Percentiles rank a stretch among this genome's conserved stretches.
Evolutionary conservation across 306 rosid genomes (phyloP).

Genomic region (Vachellia collinsii): DNA sequence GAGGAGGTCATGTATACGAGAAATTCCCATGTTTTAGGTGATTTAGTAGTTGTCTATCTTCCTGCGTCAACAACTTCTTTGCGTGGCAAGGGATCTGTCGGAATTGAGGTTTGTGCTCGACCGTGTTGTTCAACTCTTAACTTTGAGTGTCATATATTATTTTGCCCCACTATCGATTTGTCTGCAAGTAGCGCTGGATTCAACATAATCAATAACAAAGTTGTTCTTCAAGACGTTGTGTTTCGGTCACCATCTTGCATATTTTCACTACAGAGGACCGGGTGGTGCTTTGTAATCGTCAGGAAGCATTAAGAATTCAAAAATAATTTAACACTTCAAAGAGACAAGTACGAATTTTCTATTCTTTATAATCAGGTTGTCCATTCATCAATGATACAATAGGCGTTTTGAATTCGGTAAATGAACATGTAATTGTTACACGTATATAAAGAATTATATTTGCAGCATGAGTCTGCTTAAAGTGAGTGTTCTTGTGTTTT

Average conservation of each 20-base stretch:
- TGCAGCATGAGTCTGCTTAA: no score
- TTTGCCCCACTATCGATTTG: slow-evolving; percentile 7
- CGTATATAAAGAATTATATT: background rate
- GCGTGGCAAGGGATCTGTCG: slow-evolving; percentile 1
- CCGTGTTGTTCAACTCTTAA: slow-evolving; percentile 15
- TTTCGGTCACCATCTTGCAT: background rate
- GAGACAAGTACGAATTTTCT: background rate
- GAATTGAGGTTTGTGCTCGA: slow-evolving; percentile 22
- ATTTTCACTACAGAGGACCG: background rate
- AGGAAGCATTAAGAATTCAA: background rate
- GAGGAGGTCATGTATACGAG: slow-evolving; percentile 33
- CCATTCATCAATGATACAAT: background rate
- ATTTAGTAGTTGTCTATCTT: slow-evolving; percentile 17
- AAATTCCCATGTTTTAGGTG: slow-evolving; percentile 21
- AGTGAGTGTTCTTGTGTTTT: no score
- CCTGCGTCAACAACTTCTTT: slow-evolving; percentile 3
- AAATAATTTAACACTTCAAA: background rate
- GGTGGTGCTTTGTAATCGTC: background rate
- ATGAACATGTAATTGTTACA: background rate
- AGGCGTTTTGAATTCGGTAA: background rate
- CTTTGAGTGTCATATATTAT: background rate
- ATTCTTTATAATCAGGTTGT: background rate
- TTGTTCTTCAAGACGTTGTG: background rate
- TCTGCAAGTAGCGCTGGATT: background rate
- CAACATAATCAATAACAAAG: background rate